Evolutionary conservation across 805 yeast species (phyloP), one percentile per base, ranked within the genome.

Genomic region (Candida qinlingensis): DNA sequence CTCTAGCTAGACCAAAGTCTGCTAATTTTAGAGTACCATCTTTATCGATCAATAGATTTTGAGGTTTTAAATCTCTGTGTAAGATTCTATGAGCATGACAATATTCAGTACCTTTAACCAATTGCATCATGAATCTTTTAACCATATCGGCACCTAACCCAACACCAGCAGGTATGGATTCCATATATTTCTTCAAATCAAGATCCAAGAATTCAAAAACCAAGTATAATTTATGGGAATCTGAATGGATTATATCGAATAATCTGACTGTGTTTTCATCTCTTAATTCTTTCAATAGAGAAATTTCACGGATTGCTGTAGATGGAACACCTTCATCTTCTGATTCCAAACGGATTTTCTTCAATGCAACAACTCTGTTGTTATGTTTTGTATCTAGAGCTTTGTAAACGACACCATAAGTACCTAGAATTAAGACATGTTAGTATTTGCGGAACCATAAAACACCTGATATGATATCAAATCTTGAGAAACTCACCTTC

Each of bases 281-380:
- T 55, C 88, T 80, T 76, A 94, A 77, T 65, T 94, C 99, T 66
- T 94, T 92, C 68, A 94, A 77, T 41, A 94, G 75, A 2, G 98
- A 92, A 58, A 94, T 94, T 65, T 94, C 99, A 59, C 99, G 77
- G 50, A 94, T 94, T 6, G 99, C 98, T 0, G 99, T 94, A 2
- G 97, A 90, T 2, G 99, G 99, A 26, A 95, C 97, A 19, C 99
- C 99, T 66, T 94, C 99, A 66, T 89, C 96, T 67, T 94, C 99
- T 25, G 96, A 88, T 65, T 94, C 99, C 46, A 94, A 72, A 50
- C 98, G 80, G 66, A 94, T 95, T 70, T 94, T 95, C 68, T 94
- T 94, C 58, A 94, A 73, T 0, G 99, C 99, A 36, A 94, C 99
- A 41, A 90, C 80, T n/a, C 97, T 79, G 70, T 92, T 92, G 57